These are phyloP conservation scores for Yamadazyma epiphylla DNA, from an alignment of 1,139 yeast species.

Conservation along the genomic window DNA sequence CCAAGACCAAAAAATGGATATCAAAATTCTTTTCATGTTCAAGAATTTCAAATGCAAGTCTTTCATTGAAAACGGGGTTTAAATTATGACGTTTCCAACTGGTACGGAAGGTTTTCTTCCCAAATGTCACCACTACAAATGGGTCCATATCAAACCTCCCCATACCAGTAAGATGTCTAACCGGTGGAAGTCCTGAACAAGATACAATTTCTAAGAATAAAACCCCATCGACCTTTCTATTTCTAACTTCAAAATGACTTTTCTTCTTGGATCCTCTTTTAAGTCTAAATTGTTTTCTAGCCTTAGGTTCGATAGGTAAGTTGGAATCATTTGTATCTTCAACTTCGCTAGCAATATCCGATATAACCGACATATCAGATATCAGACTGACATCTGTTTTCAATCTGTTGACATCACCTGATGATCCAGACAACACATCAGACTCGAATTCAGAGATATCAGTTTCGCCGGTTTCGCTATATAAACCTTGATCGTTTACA, in stretches of 20 bases:
- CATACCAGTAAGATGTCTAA: constrained; percentile 56
- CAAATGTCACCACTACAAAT: constrained; percentile 87
- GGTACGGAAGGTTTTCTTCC: constrained; percentile 82
- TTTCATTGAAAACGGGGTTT: constrained; percentile 79
- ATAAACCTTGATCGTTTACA: constrained; percentile 44
- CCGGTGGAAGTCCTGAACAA: constrained; percentile 69
- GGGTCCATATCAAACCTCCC: constrained; percentile 92
- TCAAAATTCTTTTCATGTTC: constrained; percentile 63
- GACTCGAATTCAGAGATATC: constrained; percentile 15
- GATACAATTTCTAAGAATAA: constrained; percentile 71
- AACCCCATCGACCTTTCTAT: constrained; percentile 61
- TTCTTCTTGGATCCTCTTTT: constrained; percentile 4
- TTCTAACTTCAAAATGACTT: constrained; percentile 28
- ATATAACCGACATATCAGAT: constrained; percentile 2
- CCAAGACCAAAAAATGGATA: constrained; percentile 70
- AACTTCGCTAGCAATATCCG: not conserved
- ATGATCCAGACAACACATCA: constrained; percentile 5
- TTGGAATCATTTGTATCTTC: not conserved
- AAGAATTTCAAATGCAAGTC: constrained; percentile 73
- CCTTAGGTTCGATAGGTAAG: constrained; percentile 1
- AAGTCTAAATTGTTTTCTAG: constrained; percentile 3
- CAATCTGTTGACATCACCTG: no score
- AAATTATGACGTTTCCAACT: constrained; percentile 81
- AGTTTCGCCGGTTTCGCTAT: constrained; percentile 23
- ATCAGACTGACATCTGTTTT: no score